Evolutionary conservation across 371 early-diverging fungal species (phyloP), one percentile per base, ranked within the genome.

Genomic region (Fennellomyces sp.): DNA sequence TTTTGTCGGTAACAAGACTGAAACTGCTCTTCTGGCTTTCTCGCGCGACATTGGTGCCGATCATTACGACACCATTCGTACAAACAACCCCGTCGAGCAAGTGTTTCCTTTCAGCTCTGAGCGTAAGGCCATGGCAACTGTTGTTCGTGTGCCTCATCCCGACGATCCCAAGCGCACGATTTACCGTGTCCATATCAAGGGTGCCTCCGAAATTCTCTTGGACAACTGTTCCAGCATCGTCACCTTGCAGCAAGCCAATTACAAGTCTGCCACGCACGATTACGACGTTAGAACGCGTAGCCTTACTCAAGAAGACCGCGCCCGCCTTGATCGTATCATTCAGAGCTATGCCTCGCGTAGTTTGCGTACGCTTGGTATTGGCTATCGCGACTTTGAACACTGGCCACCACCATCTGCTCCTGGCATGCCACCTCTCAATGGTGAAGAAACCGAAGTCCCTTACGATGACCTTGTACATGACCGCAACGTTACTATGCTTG

Each of bases 1-100:
- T n/a, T 82, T 87, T 61, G 75, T 89, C n/a, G 88, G 90, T n/a
- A 91, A 90, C 74, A 94, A 94, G 78, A 95, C 94, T 0, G 97
- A 97, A 68, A 88, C 90, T 5, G 95, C 97, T 0, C 60, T 97
- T 21, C 73, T 97, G 5, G 82, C 83, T 28, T 88, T 83, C 52
- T 76, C 85, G 36, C 84, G 74, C 8, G 70, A 76, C 25, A 60
- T 80, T 29, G 84, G 78, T 30, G 83, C 78, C 28, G 78, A 76
- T 10, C 63, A 67, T 28, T 82, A 76, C 72, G 77, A 77, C 15
- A 29, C 58, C 2, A 70, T 85, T n/a, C 78, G 91, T 10, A 80
- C 74, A 3, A 56, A 66, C 7, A 59, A 70, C 38, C 69, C 80
- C 5, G 65, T 88, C n/a, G 83, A 84, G 7, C 84, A 87, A 52